Base-by-base conservation (phyloP, 2,329 filamentous ascomycete species). In the Macroventuria anomochaeta region DNA sequence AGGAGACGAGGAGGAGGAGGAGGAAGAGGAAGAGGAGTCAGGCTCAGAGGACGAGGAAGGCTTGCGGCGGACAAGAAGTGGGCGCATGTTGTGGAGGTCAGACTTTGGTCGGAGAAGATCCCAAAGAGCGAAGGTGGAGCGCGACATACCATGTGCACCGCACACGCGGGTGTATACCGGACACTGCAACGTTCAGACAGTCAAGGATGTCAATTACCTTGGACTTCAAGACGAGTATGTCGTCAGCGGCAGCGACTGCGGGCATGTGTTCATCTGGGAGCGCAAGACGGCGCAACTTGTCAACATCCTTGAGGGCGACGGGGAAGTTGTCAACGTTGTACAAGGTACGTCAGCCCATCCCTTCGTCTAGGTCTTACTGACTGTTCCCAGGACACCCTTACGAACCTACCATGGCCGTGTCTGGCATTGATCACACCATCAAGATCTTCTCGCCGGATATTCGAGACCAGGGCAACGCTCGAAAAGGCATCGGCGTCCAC, bases 121-220 rank as follows among this genome's bases (percentile, higher is more conserved):
- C 29, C 69, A 76, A 21, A 78, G 82, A 46, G 76, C 80, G 43
- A 75, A 77, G 15, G 82, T 87, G 13, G 83, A 86, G 55, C 64
- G 72, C 0, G 70, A 84, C 44, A 78, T 84, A 5, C 81, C 83
- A 12, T 85, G 83, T 62, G 79, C 76, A 15, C 75, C 82, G 2
- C 83, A 86, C 58, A 85, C 81, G 2, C 81, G 81, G 32, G 71
- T 79, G 17, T 89, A 87, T 65, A 76, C 77, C 3, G 86, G 86
- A 2, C 86, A 88, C 68, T 88, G 86, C 74, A 88, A 88, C 59
- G 80, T 86, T 46, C 81, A 84, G 59, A 88, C 85, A 1, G 85
- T 88, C 61, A 89, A 89, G 63, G 86, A 89, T 63, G 84, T 88
- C 55, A 88, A 88, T 56, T 89, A 83, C 72, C 88, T 85, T 57